Evolutionary conservation across 805 yeast genomes (phyloP), one percentile per base, ranked within the genome.

Genomic region (Lachancea kluyveri): DNA sequence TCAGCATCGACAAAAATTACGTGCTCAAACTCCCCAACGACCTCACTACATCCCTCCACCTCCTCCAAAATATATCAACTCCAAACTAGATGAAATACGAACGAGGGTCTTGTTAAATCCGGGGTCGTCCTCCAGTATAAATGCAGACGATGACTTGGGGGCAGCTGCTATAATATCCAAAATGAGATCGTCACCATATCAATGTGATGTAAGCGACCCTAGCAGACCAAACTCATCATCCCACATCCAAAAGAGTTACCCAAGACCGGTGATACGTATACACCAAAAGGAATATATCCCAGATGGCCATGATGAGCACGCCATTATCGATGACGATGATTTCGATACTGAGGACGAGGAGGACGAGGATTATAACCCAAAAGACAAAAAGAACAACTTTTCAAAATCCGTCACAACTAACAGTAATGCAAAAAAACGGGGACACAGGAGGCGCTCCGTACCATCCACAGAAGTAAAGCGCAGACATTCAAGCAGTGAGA

Each of bases 361-460:
- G 9, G 35, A 28, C 12, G 41, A 33, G 13, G 34, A 28, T 5
- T 28, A 32, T 7, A 12, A 12, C 8, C 24, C 24, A 10, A 13
- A 17, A 7, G 37, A 37, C 14, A 45, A 39, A 17, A n/a, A n/a
- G n/a, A n/a, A n/a, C n/a, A n/a, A n/a, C n/a, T n/a, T n/a, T n/a
- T n/a, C n/a, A n/a, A n/a, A n/a, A n/a, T n/a, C n/a, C n/a, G 56
- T 55, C 15, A 54, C 57, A n/a, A 54, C 60, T 59, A 56, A 54
- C 35, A 56, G 54, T 27, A 55, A 51, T 31, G 59, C 58, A 11
- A 56, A 30, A 13, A 30, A 46, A 36, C 35, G 58, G 26, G 42
- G 53, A 11, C 43, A 46, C 16, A 39, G 52, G 24, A 42, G 44
- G 22, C 21, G 39, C 23, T 35, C 43, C 8, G 47, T 45, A 3